These are phyloP conservation scores for Oryza rufipogon DNA, from an alignment of 176 grass and related monocot species.

Conservation along the genomic window DNA sequence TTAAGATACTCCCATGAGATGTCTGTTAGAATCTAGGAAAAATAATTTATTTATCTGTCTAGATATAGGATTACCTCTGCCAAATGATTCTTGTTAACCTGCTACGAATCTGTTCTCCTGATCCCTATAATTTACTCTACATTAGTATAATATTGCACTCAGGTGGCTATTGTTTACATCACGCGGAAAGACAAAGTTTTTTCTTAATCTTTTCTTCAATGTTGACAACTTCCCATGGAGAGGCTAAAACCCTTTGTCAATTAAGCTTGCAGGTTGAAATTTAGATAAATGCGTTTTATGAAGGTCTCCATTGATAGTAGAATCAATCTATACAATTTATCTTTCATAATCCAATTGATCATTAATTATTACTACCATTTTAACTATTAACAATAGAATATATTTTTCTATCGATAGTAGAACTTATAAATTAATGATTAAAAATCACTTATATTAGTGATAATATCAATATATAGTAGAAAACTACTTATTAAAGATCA, in stretches of 20 bases:
- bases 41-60: constrained; percentile 15
- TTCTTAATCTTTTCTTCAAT: constrained; percentile 15
- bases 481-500: no score
- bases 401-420: no score
- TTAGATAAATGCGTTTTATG: no score
- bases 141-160: background rate
- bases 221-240: background rate
- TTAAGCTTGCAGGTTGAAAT: background rate
- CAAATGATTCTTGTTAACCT: constrained; percentile 32
- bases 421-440: no score
- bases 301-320: no score
- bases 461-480: no score
- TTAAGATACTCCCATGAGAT: background rate
- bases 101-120: background rate
- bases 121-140: background rate
- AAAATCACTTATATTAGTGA: no score
- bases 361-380: no score
- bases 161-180: constrained; percentile 13
- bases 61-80: background rate
- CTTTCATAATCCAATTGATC: no score
- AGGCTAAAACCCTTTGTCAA: background rate
- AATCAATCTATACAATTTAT: no score
- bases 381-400: no score
- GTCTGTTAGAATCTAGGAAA: constrained; percentile 13
- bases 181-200: background rate